Evolutionary conservation across 2,329 filamentous ascomycete species (phyloP), one percentile per base, ranked within the genome.

Genomic region (Zelopaecilomyces penicillatus): DNA sequence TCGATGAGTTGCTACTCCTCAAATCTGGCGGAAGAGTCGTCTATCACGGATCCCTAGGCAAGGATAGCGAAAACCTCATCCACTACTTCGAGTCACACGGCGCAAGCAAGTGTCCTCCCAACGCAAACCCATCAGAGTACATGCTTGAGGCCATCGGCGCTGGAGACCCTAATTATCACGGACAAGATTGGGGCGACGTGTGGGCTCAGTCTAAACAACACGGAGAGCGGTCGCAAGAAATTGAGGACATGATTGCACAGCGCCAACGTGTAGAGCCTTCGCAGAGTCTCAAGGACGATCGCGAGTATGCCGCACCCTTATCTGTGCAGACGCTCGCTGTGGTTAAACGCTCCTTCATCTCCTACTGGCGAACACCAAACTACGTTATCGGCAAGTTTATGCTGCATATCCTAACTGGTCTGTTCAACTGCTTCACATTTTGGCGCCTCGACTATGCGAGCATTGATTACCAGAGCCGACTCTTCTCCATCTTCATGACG

Each of bases 401-500:
- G 60, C 65, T 83, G 1, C 76, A 81, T 42, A 73, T 83, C 40
- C 65, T 80, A 38, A 78, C 76, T 0, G 80, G 78, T 3, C 69
- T 85, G 12, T 85, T 86, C 66, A 84, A 83, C 50, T 78, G 76
- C 10, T 85, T 86, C 55, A 85, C 82, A 0, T 87, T 87, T 56
- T 86, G 74, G 69, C 71, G 78, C 49, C 61, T 84, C 0, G 73
- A 74, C 0, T 68, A 73, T 41, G 68, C 74, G 3, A 66, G 67
- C 1, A 74, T 81, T 47, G 81, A 83, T 54, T 77, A 83, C 65
- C 83, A 86, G 59, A 82, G 80, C 39, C 74, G 83, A 6, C 71
- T 90, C 6, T 90, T 91, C 64, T 81, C 82, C 6, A 71, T 84
- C 44, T 91, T 91, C 63, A 81, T 88, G 74, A 84, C 83, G 0